Conservation (phyloP, 495 filamentous ascomycete genomes). For the Platismatia glauca region DNA sequence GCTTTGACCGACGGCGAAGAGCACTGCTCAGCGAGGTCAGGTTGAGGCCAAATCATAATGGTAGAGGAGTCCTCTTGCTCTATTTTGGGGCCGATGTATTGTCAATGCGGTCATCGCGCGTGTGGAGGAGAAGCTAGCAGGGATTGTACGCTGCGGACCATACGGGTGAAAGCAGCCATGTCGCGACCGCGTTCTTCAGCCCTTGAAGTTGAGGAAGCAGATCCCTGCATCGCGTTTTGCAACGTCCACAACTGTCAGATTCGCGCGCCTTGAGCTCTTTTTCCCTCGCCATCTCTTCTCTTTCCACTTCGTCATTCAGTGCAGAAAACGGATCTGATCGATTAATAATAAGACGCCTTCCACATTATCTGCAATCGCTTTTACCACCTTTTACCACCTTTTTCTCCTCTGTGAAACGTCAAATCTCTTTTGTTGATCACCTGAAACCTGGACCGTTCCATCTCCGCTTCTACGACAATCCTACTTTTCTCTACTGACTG, state of each 20-base stretch:
- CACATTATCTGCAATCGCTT: background rate
- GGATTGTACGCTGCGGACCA: background rate
- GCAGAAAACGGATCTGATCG: background rate
- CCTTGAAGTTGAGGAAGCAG: background rate
- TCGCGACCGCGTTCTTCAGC: background rate
- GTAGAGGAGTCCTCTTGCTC: too few species aligned
- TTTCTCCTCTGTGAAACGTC: background rate
- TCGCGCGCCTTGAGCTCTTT: background rate
- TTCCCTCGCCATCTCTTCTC: background rate
- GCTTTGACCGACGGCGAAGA: background rate
- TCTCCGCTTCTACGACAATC: background rate
- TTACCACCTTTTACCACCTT: background rate
- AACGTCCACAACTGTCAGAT: background rate
- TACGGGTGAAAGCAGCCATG: slow-evolving; percentile 2
- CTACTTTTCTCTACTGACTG: background rate
- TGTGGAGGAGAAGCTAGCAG: background rate
- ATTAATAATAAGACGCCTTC: background rate
- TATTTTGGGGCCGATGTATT: too few species aligned
- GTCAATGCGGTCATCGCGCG: background rate
- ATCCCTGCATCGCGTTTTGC: background rate
- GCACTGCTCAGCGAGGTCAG: background rate
- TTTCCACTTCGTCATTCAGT: background rate
- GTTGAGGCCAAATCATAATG: background rate
- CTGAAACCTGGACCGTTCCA: background rate
- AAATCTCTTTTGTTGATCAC: background rate